Base-by-base conservation (phyloP, 108 stramenopile genomes). In the Craspedostauros australis region DNA sequence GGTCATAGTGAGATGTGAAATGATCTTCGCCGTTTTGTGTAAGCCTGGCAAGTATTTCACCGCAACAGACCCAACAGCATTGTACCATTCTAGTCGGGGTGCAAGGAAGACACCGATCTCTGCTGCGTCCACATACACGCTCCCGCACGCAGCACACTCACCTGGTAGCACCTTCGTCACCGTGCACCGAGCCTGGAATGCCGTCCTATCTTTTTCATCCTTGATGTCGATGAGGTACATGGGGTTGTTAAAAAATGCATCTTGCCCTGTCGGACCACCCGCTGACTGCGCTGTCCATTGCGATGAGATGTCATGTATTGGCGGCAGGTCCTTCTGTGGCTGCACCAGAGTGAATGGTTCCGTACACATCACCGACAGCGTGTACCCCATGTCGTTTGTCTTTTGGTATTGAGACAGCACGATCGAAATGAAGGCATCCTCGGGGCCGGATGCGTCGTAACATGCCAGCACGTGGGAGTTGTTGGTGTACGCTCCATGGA, bases 331-430 rank as follows among this genome's bases (percentile, higher is more conserved):
- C 18, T 68, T 60, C 25, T 60, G 66, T 51, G 80, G 75, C 7
- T 53, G 54, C 12, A 46, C 49, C 1, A 90, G 58, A 7, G 64
- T 40, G 41, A 90, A 90, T 14, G 50, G 48, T 56, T 75, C 71
- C 8, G 88, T 90, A 33, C 77, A 84, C 45, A 54, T 86, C 42
- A 74, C 77, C 19, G 79, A 82, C 2, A 90, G 47, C 7, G 84
- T 82, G 53, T 82, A 90, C 2, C 74, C 57, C 42, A 90, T 31
- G 44, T 83, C 77, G 43, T 78, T 51, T 12, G 46, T 59, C 47
- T 90, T 90, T 43, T 77, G 58, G 51, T 82, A 77, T 45, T 86
- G 84, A 21, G 79, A 80, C 19, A 90, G 44, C 9, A 90, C 78
- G 15, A 90, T 59, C 0, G 83, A 79, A n/a, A 90, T 54, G 39